Percentiles rank a stretch among this genome's conserved stretches.
These are phyloP conservation scores for Mycogone perniciosa DNA, from an alignment of 2,329 filamentous ascomycete genomes.

Conservation along the genomic window DNA sequence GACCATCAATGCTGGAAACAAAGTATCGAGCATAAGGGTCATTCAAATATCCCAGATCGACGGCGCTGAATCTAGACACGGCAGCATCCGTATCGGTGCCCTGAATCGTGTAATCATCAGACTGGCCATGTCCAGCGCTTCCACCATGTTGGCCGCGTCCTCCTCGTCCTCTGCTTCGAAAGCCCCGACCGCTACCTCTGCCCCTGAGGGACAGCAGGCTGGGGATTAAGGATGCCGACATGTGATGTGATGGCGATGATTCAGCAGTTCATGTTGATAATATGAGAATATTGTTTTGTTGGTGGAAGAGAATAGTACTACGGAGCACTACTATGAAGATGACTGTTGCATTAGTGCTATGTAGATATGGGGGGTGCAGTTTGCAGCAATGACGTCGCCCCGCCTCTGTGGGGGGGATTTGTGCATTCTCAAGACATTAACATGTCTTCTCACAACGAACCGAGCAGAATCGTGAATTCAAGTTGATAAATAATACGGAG, in stretches of 20 bases:
- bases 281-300: too few relatives aligned
- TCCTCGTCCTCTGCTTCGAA: slow-evolving; percentile 37
- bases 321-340: too few relatives aligned
- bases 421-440: neutral
- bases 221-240: slow-evolving; percentile 71
- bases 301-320: too few relatives aligned
- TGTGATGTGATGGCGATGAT: slow-evolving; percentile 26
- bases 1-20: slow-evolving; percentile 43
- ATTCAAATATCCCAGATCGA: slow-evolving; percentile 74
- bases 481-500: neutral
- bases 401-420: too few relatives aligned
- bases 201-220: slow-evolving; percentile 60
- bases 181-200: slow-evolving; percentile 34
- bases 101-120: slow-evolving; percentile 71
- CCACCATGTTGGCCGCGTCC: slow-evolving; percentile 29
- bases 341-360: too few relatives aligned
- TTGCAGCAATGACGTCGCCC: too few relatives aligned
- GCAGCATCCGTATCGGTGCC: slow-evolving; percentile 89
- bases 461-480: neutral
- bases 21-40: slow-evolving; percentile 74
- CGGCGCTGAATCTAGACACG: slow-evolving; percentile 80
- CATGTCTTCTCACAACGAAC: neutral
- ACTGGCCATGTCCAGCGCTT: slow-evolving; percentile 25
- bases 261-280: neutral
- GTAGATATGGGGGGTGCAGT: too few relatives aligned